These are phyloP conservation scores for Xerocomellus amylosporus DNA, from an alignment of 768 basidiomycete species.

Conservation along the genomic window DNA sequence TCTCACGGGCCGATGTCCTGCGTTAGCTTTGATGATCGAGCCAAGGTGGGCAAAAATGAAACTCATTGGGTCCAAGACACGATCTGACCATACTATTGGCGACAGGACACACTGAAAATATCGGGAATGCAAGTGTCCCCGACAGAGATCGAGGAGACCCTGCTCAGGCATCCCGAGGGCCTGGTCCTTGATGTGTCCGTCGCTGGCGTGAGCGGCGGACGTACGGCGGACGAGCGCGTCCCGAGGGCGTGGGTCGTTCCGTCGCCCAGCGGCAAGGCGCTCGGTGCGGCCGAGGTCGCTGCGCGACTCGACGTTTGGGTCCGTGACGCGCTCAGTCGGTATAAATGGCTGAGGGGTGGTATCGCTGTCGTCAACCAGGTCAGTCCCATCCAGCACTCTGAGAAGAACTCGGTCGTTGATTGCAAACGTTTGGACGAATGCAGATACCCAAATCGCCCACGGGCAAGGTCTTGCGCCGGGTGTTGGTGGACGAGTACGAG, in stretches of 20 bases:
- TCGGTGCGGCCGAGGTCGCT: slow-evolving; percentile 41
- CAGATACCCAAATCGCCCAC: slow-evolving; percentile 72
- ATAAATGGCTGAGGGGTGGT: slow-evolving; percentile 76
- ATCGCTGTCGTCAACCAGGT: slow-evolving; percentile 64
- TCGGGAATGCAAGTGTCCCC: slow-evolving; percentile 81
- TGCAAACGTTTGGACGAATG: too few relatives aligned
- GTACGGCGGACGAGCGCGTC: slow-evolving; percentile 67
- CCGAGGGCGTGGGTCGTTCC: slow-evolving; percentile 80
- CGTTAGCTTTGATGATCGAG: slow-evolving; percentile 66
- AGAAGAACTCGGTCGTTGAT: background rate
- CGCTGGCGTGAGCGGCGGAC: slow-evolving; percentile 70
- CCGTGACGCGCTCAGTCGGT: slow-evolving; percentile 60
- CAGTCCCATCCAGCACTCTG: slow-evolving; percentile 15
- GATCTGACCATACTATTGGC: background rate
- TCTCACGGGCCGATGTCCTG: background rate
- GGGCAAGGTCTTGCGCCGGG: slow-evolving; percentile 65
- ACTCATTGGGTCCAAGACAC: too few relatives aligned
- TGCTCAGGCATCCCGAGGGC: slow-evolving; percentile 58
- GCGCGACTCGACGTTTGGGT: slow-evolving; percentile 59
- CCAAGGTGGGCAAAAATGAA: slow-evolving; percentile 48
- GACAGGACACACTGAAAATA: slow-evolving; percentile 74
- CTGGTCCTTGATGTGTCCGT: slow-evolving; percentile 67
- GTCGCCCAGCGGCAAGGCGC: slow-evolving; percentile 49
- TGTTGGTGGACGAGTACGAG: slow-evolving; percentile 60
- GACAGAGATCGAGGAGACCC: slow-evolving; percentile 67